Percentiles rank a stretch among this genome's conserved stretches.
Conservation (phyloP, 768 basidiomycete genomes). For the Agaricus sinodeliciosus region DNA sequence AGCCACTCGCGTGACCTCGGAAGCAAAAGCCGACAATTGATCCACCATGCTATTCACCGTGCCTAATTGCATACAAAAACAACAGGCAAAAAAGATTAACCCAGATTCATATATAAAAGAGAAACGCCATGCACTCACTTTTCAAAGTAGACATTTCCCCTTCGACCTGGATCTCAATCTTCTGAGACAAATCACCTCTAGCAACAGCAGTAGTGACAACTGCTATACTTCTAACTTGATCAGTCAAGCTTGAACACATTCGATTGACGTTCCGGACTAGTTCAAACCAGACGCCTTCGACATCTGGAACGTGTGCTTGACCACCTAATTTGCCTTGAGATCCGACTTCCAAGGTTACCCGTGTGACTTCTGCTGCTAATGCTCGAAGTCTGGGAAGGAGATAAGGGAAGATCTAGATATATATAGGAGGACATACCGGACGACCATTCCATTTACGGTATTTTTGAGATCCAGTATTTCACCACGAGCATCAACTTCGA, state of each 20-base stretch:
- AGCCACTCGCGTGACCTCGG: conserved; percentile 77
- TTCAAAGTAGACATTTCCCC: conserved; percentile 83
- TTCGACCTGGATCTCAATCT: conserved; percentile 87
- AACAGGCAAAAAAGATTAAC: background rate
- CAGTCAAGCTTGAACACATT: conserved; percentile 77
- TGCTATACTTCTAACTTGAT: conserved; percentile 79
- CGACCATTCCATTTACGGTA: conserved; percentile 56
- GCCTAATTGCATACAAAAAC: conserved; percentile 18
- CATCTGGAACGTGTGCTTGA: conserved; percentile 82
- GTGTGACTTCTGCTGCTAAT: conserved; percentile 75
- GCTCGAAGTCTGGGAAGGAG: conserved; percentile 37
- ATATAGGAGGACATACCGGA: conserved; percentile 25
- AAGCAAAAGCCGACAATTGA: conserved; percentile 79
- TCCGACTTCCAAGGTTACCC: conserved; percentile 82
- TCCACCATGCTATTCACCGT: conserved; percentile 96
- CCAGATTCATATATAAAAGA: background rate
- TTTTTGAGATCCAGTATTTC: conserved; percentile 83
- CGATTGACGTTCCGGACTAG: conserved; percentile 75
- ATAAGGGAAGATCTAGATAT: background rate
- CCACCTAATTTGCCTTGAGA: conserved; percentile 87
- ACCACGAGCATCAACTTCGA: conserved; percentile 85
- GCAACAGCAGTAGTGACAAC: conserved; percentile 87
- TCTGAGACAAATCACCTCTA: conserved; percentile 84
- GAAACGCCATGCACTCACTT: conserved; percentile 18
- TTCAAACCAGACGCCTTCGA: conserved; percentile 89